These are phyloP conservation scores for Metschnikowia peoriensis DNA, from an alignment of 805 yeast species.

Conservation along the genomic window DNA sequence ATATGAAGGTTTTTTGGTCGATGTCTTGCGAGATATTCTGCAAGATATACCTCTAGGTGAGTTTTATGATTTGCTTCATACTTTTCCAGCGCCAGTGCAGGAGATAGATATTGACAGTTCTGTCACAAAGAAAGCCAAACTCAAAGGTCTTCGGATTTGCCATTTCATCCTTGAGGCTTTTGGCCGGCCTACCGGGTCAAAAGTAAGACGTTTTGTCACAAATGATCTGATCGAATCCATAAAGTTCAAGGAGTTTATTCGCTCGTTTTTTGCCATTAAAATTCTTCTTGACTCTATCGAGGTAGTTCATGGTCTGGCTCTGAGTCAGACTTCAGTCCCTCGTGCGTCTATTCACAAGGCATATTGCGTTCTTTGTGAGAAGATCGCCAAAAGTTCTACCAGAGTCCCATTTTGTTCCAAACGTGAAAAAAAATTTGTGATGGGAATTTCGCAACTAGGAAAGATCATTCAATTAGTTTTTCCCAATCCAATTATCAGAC, in stretches of 20 bases:
- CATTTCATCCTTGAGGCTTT: background rate
- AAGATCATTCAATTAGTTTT: slow-evolving; percentile 40
- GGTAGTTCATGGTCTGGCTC: background rate
- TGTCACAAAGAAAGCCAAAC: too few species aligned
- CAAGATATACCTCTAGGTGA: background rate
- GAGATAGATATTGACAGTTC: too few species aligned
- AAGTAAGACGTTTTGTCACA: too few species aligned
- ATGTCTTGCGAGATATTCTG: background rate
- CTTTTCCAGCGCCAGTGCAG: background rate
- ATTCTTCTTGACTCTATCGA: background rate
- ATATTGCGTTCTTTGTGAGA: slow-evolving; percentile 34
- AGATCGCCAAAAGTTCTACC: slow-evolving; percentile 34
- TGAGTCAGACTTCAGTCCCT: background rate
- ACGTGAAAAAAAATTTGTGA: slow-evolving; percentile 6
- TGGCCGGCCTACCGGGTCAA: background rate
- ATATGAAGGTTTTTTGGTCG: background rate
- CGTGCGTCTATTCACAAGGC: background rate
- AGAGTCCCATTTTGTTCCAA: background rate
- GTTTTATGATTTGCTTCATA: background rate
- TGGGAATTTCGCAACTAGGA: slow-evolving; percentile 42
- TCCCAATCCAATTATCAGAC: slow-evolving; percentile 35
- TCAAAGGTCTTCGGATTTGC: background rate
- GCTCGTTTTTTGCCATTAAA: background rate
- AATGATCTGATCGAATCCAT: background rate
- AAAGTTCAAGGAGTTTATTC: background rate